Base-by-base conservation (phyloP, 2,329 filamentous ascomycete species). In the Beauveria caledonica region DNA sequence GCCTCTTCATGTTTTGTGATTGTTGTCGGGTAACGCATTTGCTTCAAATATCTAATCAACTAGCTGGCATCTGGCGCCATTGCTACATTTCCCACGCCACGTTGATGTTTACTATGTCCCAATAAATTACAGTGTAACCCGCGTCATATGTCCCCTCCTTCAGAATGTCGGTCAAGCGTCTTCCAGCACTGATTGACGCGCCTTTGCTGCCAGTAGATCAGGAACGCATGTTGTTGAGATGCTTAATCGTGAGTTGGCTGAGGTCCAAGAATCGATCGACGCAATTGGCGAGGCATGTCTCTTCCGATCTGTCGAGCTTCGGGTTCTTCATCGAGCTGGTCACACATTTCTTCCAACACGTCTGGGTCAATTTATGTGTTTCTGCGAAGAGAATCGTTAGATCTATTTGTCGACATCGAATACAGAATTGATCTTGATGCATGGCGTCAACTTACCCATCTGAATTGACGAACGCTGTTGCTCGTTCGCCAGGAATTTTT, bases 321-420 rank as follows among this genome's bases (percentile, higher is more conserved):
- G 85, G 83, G 63, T 80, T 83, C 66, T 86, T 86, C 72, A 97
- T 87, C 61, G 80, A 81, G 58, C 85, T 80, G 9, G 89, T 88
- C 63, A 97, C 80, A 80, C 94, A 99, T 78, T 97, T 97, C 72
- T 87, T 91, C 86, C 92, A 99, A 83, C 94, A 99, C 63, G 89
- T 84, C 68, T 94, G 88, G 48, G 80, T 84, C 58, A 85, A 69
- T 64, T 71, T 74, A 69, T 84, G 81, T 13, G 81, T 80, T 70
- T 79, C 81, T 85, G 60, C 29, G 4, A 44, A 36, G 3, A 29
- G 62, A 36, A 48, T 3, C 8, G 9, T 68, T 60, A 68, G 62
- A 29, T 51, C 36, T 46, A 36, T 17, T 29, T 50, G 10, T 54
- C 61, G 27, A 52, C 36, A 49, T 45, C 10, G 21, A 36, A 33